Base-by-base conservation (phyloP, 129 eudicot species). In the Lactuca saligna region DNA sequence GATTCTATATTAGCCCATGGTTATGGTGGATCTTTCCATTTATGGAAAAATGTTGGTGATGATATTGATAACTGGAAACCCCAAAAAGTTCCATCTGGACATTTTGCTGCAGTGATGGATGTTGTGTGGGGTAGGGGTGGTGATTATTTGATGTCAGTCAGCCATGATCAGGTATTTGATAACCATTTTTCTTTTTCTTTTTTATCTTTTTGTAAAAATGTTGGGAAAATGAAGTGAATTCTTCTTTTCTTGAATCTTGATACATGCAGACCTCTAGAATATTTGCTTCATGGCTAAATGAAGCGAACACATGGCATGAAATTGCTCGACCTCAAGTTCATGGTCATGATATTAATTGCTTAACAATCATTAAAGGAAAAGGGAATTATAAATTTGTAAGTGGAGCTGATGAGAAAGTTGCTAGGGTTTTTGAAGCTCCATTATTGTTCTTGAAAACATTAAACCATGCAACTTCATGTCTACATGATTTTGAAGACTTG, bases 301-400 rank as follows among this genome's bases (percentile, higher is more conserved):
- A 79, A 31, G 58, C 82, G 34, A 61, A 62, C 46, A 77, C 83
- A 2, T 89, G 97, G 90, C 88, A 93, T 75, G 99, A 93, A 80
- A 93, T 89, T 68, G 97, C 97, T 57, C 96, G 97, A 17, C 97
- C 99, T 59, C 97, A 93, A 85, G 99, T 93, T 80, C 99, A 93
- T 54, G 99, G 99, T 20, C 99, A 93, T 63, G 99, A 93, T 82
- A 78, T 93, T 1, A 87, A 87, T 57, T 93, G 99, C 59, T 86
- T 83, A 55, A 72, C 99, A 37, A 61, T 93, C 42, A 82, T 93
- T 65, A 80, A 79, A 72, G 95, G 99, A 63, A 93, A 85, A 67
- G 99, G 99, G 53, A 93, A 93, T 85, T 84, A 89, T 65, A 76
- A 92, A 57, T 87, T 89, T 78, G 92, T 89, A 34, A 75, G 97